Base-by-base conservation (phyloP, 148 eudicot species). In the Chenopodium suecicum region DNA sequence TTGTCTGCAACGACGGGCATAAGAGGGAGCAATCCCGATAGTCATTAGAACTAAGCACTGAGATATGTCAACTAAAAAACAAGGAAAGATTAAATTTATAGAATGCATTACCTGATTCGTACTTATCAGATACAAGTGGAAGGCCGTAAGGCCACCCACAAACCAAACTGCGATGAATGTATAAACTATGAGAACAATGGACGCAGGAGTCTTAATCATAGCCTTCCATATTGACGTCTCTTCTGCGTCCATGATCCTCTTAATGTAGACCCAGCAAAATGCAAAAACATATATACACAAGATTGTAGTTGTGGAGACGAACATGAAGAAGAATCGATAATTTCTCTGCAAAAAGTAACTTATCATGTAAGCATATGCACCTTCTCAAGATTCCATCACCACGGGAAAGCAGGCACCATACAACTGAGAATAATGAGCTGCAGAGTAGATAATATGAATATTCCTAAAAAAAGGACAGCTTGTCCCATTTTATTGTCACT, bases 261-360 rank as follows among this genome's bases (percentile, higher is more conserved):
- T 90, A 82, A 96, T 96, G 89, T 92, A 91, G 70, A 96, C 88
- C 97, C 99, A 96, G 90, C 99, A 96, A 88, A 94, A 96, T 73
- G 90, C 85, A 80, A 92, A 92, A 29, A 96, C 95, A 72, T 92
- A 96, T 85, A 91, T 80, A 83, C 98, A 94, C 74, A 96, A 94
- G 74, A 96, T 90, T 16, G 99, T 92, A 52, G 97, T 90, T 48
- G 97, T 90, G 82, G 89, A 89, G 78, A 96, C 99, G 79, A 96
- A 96, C 99, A 96, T 91, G 90, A 96, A 96, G 91, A 96, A 96
- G 90, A 92, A 94, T 70, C 99, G 90, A 83, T 96, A 96, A 83
- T 96, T 96, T 80, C 99, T 87, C 99, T 96, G 98, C 67, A 75
- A 20, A 41, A 78, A 74, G 70, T 37, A 37, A 81, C 34, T 9